Evolutionary conservation across 2,329 filamentous ascomycete species (phyloP), one percentile per base, ranked within the genome.

Genomic region (Pseudodiploospora longispora): DNA sequence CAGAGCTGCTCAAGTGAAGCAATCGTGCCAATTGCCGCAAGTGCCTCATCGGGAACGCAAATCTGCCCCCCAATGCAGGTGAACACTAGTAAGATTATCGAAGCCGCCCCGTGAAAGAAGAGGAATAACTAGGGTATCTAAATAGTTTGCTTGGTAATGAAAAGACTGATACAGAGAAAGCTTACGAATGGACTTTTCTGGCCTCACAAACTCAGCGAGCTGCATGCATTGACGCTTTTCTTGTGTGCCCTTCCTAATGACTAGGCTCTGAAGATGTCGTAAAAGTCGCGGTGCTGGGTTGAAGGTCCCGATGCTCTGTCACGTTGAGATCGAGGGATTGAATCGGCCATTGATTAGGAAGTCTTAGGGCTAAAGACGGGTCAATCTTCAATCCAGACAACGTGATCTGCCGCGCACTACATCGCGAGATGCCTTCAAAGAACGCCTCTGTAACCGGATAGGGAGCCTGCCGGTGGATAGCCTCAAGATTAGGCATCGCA

Each of bases 1-100:
- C 42, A 36, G 1, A 54, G 36, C 19, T 48, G 46, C 27, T 54
- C 42, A 1, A 54, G 46, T 3, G 51, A 53, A 4, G 10, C 10
- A n/a, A 53, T 36, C 3, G 3, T 29, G 0, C 39, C 44, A n/a
- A 54, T 34, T 6, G 19, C 27, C 3, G 6, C 29, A 1, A 53
- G 38, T 2, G 47, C 40, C 4, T 8, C 9, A 8, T 32, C 9
- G 0, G 50, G 34, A 10, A 54, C 49, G 2, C 28, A 7, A 10
- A 30, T 31, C 10, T 31, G 8, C 28, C 9, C 46, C 49, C 47
- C 49, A 50, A 29, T 35, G 42, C 12, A 52, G 12, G 10, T 41
- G 45, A n/a, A 54, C 12, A 5, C 39, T 52, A 6, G 27, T 27
- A 10, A 54, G 42, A 5, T 49, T 44, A 3, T 30, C 34, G 7